Conservation (phyloP, 805 yeast species). For the Yarrowia phangngaensis region DNA sequence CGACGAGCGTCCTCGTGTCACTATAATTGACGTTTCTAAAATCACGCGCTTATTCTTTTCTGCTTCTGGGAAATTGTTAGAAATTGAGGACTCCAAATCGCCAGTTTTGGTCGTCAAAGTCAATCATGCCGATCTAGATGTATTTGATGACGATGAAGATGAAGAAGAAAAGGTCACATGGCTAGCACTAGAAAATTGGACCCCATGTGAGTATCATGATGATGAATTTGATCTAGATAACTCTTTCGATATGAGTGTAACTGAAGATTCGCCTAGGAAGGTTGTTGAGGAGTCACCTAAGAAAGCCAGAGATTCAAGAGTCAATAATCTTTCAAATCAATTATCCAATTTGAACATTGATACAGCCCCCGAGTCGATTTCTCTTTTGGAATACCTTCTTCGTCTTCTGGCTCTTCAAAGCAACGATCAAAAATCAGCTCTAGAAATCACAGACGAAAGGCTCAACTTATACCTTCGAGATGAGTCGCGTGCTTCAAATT, state of each 20-base stretch:
- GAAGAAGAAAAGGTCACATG: constrained; percentile 22
- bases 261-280: constrained; percentile 30
- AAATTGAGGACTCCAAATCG: constrained; percentile 55
- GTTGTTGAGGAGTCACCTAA: neutral
- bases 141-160: constrained; percentile 27
- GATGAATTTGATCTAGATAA: constrained; percentile 30
- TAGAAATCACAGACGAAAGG: constrained; percentile 62
- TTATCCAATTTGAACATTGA: neutral
- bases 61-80: constrained; percentile 63
- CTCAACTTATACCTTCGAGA: constrained; percentile 58
- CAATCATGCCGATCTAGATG: constrained; percentile 33
- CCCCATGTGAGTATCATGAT: constrained; percentile 46
- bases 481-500: constrained; percentile 39
- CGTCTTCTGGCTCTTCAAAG: constrained; percentile 59
- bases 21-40: constrained; percentile 42
- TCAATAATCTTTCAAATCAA: neutral
- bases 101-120: constrained; percentile 66
- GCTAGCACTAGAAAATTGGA: constrained; percentile 35
- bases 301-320: constrained; percentile 29
- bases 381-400: constrained; percentile 60
- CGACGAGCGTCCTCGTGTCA: constrained; percentile 43
- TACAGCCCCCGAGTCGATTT: constrained; percentile 43
- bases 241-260: constrained; percentile 38
- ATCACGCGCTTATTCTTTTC: constrained; percentile 59
- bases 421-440: constrained; percentile 52